A percentile compares a stretch with the other conserved stretches of the same genome.
Conservation (phyloP, 2,329 filamentous ascomycete species). For the Shiraia bambusicola region DNA sequence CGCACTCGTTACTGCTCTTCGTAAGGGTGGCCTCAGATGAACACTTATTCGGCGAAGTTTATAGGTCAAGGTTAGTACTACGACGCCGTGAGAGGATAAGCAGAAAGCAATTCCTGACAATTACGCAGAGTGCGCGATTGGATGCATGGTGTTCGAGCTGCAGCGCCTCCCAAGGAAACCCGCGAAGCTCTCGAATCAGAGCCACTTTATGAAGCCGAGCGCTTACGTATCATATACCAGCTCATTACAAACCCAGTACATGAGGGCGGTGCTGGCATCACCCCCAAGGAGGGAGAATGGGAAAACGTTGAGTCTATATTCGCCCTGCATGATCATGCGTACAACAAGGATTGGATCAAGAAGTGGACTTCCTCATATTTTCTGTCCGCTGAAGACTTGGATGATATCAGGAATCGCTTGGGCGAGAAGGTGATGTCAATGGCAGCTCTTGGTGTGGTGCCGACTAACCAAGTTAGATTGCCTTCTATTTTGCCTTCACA, state of each 20-base stretch:
- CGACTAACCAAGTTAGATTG: constrained; percentile 57
- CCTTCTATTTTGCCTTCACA: constrained; percentile 93
- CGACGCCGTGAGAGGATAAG: not conserved
- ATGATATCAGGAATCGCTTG: constrained; percentile 54
- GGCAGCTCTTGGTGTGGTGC: not conserved
- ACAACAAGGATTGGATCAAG: constrained; percentile 57
- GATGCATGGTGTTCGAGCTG: constrained; percentile 82
- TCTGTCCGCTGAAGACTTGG: constrained; percentile 51
- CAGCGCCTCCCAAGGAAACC: constrained; percentile 73
- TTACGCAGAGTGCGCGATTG: constrained; percentile 77
- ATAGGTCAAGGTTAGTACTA: constrained; percentile 66
- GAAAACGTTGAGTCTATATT: constrained; percentile 53
- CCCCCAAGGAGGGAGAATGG: constrained; percentile 54
- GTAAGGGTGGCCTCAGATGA: constrained; percentile 74
- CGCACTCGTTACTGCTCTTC: constrained; percentile 77
- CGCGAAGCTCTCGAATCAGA: constrained; percentile 67
- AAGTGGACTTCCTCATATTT: constrained; percentile 53
- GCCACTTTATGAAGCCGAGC: constrained; percentile 83
- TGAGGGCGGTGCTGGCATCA: constrained; percentile 55
- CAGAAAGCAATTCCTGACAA: not conserved
- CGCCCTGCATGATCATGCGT: constrained; percentile 52
- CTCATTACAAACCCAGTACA: constrained; percentile 57
- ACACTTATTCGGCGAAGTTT: constrained; percentile 76
- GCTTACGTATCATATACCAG: constrained; percentile 82
- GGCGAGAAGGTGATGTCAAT: constrained; percentile 47